Conservation (phyloP, 2,329 filamentous ascomycete species). For the Paradendryphiella salina region DNA sequence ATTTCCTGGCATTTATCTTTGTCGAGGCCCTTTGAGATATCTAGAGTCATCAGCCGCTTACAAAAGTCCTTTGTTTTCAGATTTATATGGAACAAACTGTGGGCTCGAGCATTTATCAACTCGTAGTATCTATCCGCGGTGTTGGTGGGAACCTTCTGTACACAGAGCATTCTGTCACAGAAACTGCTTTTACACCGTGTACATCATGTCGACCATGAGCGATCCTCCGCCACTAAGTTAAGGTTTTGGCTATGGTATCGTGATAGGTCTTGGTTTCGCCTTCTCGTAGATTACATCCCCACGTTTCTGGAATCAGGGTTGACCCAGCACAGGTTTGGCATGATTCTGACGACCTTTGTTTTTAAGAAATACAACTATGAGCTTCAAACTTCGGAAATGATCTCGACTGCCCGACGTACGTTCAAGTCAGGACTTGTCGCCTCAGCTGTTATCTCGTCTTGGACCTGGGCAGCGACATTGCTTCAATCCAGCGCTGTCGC, state of each 20-base stretch:
- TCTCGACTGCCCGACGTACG: slow-evolving; percentile 82
- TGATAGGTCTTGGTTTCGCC: slow-evolving; percentile 71
- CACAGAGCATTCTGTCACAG: too few relatives aligned
- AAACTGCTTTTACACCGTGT: too few relatives aligned
- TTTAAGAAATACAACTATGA: slow-evolving; percentile 73
- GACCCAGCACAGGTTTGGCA: slow-evolving; percentile 57
- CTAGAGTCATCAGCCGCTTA: too few relatives aligned
- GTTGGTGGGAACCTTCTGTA: too few relatives aligned
- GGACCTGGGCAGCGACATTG: slow-evolving; percentile 89
- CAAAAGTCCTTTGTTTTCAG: too few relatives aligned
- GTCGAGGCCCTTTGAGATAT: too few relatives aligned
- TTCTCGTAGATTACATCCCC: slow-evolving; percentile 59
- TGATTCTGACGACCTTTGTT: slow-evolving; percentile 73
- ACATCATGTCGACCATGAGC: too few relatives aligned
- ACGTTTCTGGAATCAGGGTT: slow-evolving; percentile 3
- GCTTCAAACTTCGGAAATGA: slow-evolving; percentile 89
- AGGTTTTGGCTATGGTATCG: slow-evolving; percentile 75
- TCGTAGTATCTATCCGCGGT: too few relatives aligned
- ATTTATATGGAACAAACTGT: too few relatives aligned
- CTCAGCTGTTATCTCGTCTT: slow-evolving; percentile 86
- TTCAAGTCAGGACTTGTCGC: slow-evolving; percentile 88
- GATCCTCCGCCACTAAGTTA: slow-evolving; percentile 51
- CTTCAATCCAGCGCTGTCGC: slow-evolving; percentile 80
- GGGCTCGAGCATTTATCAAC: too few relatives aligned
- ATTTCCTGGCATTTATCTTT: slow-evolving; percentile 17